Conservation (phyloP, 129 eudicot genomes). For the Saposhnikovia divaricata region DNA sequence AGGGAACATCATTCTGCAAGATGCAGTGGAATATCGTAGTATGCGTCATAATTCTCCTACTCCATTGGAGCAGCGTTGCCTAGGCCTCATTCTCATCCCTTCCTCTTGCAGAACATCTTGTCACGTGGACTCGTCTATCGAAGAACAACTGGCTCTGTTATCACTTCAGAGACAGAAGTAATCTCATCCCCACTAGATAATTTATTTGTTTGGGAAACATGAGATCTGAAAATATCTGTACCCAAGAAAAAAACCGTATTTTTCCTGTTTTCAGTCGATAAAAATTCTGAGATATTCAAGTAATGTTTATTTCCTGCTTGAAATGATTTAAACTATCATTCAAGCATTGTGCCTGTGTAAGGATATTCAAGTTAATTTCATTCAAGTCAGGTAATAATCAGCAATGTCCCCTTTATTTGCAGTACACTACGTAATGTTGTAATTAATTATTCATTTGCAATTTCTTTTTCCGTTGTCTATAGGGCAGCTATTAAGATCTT, state of each 20-base stretch:
- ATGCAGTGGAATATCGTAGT: slow-evolving; percentile 76
- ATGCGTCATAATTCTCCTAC: slow-evolving; percentile 65
- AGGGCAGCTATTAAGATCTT: background rate
- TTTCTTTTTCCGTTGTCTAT: background rate
- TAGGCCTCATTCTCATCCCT: slow-evolving; percentile 86
- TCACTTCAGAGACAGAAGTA: slow-evolving; percentile 41
- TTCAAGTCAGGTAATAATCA: background rate
- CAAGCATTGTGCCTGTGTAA: background rate
- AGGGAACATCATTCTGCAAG: slow-evolving; percentile 89
- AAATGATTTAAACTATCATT: background rate
- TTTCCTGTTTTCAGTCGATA: background rate
- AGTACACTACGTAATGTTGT: background rate
- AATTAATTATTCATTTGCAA: background rate
- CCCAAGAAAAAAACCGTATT: background rate
- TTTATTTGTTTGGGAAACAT: background rate
- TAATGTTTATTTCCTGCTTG: background rate
- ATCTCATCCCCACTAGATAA: background rate
- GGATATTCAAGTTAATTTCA: background rate
- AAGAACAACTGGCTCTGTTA: slow-evolving; percentile 56
- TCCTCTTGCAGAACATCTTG: slow-evolving; percentile 67
- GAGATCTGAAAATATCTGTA: background rate
- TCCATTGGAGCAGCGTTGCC: slow-evolving; percentile 74
- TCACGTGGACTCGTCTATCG: slow-evolving; percentile 77
- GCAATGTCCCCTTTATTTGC: background rate
- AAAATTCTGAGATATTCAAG: background rate